Percentiles rank a stretch among this genome's conserved stretches.
Evolutionary conservation across 306 rosid genomes (phyloP).

Genomic region (Erythrophleum fordii): DNA sequence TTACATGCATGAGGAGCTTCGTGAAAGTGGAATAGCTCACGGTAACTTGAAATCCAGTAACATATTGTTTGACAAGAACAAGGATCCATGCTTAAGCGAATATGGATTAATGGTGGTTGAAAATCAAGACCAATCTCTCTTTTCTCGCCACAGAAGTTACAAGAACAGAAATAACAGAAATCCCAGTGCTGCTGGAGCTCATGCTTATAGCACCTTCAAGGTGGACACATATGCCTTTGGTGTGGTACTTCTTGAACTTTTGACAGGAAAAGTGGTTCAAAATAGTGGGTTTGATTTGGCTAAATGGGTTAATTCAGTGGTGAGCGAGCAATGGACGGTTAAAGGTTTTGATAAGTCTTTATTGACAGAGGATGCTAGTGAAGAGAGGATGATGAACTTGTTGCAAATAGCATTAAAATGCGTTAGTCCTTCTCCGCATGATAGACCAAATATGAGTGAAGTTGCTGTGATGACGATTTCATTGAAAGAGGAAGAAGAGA

Average conservation of each 20-base stretch:
- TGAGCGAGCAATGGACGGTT: conserved; percentile 73
- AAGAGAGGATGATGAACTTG: conserved; percentile 76
- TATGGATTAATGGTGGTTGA: conserved; percentile 67
- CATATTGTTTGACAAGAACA: conserved; percentile 66
- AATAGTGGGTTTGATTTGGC: conserved; percentile 66
- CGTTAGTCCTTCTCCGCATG: conserved; percentile 51
- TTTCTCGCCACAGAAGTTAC: conserved; percentile 23
- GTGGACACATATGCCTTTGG: conserved; percentile 68
- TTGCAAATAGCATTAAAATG: conserved; percentile 57
- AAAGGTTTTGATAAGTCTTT: conserved; percentile 65
- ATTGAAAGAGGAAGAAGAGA: conserved; percentile 62
- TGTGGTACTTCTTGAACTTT: conserved; percentile 72
- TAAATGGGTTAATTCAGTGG: conserved; percentile 66
- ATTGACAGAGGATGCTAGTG: conserved; percentile 60
- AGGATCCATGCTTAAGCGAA: conserved; percentile 69
- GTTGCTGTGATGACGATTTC: conserved; percentile 49
- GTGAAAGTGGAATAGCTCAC: conserved; percentile 57
- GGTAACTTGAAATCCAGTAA: conserved; percentile 78
- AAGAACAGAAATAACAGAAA: conserved; percentile 41
- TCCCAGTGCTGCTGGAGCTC: background rate
- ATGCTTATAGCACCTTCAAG: conserved; percentile 47
- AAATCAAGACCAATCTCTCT: conserved; percentile 40
- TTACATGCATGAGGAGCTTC: conserved; percentile 66
- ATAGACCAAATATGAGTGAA: conserved; percentile 57
- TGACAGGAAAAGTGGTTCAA: conserved; percentile 69